phyloP scores from a whole-genome alignment of 2,329 filamentous ascomycete species.

The Dactylellina parvicollis region DNA sequence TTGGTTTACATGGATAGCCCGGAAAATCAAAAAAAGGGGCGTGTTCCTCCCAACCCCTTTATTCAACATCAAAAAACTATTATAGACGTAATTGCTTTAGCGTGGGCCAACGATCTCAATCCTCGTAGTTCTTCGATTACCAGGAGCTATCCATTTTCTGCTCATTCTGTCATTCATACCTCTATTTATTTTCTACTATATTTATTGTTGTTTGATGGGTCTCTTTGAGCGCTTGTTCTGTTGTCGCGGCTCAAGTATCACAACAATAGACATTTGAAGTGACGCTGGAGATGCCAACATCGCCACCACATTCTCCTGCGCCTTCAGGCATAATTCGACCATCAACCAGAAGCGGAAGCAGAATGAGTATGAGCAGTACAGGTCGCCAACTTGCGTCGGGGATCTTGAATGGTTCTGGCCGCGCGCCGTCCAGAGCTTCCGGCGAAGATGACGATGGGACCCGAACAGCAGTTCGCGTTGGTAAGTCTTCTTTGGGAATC shows the following conservation, averaged over 20 bases:
- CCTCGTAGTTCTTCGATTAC: too few relatives aligned
- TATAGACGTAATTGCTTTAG: neutral
- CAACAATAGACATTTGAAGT: constrained; percentile 6
- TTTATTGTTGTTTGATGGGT: constrained; percentile 21
- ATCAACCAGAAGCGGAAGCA: constrained; percentile 53
- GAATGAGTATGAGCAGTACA: constrained; percentile 55
- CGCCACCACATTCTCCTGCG: constrained; percentile 44
- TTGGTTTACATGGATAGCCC: constrained; percentile 26
- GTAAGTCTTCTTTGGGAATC: constrained; percentile 21
- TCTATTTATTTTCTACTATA: constrained; percentile 14
- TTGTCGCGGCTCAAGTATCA: constrained; percentile 17
- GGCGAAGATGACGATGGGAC: constrained; percentile 55
- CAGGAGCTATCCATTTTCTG: constrained; percentile 1
- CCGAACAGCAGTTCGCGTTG: constrained; percentile 48
- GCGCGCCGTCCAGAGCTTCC: constrained; percentile 54
- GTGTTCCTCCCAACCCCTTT: constrained; percentile 35
- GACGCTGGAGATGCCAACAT: constrained; percentile 34
- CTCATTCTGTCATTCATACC: constrained; percentile 6
- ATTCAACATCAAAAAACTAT: constrained; percentile 2
- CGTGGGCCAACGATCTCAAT: neutral
- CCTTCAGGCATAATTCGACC: constrained; percentile 54
- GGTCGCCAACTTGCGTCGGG: constrained; percentile 32
- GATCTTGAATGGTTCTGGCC: constrained; percentile 41
- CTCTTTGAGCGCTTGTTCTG: constrained; percentile 1
- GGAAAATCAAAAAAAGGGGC: constrained; percentile 33